These are phyloP conservation scores for Casaregolazyma lundiana DNA, from an alignment of 1,139 yeast genomes.

Conservation along the genomic window DNA sequence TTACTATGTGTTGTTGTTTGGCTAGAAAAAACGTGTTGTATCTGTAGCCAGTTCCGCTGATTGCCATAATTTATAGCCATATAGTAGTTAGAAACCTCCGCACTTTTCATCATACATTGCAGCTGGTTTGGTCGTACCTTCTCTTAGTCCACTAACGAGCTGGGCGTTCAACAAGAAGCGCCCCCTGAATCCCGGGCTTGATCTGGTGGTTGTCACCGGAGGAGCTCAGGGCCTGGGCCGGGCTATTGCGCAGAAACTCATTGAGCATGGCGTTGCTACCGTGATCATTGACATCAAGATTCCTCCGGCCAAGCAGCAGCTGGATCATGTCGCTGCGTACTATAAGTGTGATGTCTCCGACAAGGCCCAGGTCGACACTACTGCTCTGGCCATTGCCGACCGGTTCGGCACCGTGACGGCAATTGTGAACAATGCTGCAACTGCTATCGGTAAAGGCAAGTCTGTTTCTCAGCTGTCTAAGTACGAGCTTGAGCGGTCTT, in stretches of 20 bases:
- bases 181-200: conserved; percentile 12
- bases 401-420: conserved; percentile 58
- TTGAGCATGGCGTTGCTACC: conserved; percentile 40
- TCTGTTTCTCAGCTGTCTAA: conserved; percentile 49
- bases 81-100: neutral
- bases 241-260: conserved; percentile 50
- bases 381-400: conserved; percentile 33
- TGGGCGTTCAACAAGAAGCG: neutral
- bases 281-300: conserved; percentile 58
- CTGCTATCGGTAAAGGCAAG: conserved; percentile 49
- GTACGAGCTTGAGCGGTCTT: conserved; percentile 55
- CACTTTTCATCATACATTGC: neutral
- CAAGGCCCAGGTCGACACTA: conserved; percentile 14
- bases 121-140: neutral
- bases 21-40: too few species aligned
- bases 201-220: conserved; percentile 75
- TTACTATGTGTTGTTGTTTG: too few species aligned
- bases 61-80: neutral
- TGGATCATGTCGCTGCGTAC: conserved; percentile 45
- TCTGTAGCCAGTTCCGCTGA: too few species aligned
- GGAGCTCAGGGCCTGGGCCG: conserved; percentile 74
- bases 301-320: conserved; percentile 37
- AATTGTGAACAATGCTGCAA: conserved; percentile 80
- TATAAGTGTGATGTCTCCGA: conserved; percentile 67
- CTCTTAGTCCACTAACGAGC: neutral